Evolutionary conservation across 345 rosid species (phyloP).

Genomic region (Murraya koenigii): DNA sequence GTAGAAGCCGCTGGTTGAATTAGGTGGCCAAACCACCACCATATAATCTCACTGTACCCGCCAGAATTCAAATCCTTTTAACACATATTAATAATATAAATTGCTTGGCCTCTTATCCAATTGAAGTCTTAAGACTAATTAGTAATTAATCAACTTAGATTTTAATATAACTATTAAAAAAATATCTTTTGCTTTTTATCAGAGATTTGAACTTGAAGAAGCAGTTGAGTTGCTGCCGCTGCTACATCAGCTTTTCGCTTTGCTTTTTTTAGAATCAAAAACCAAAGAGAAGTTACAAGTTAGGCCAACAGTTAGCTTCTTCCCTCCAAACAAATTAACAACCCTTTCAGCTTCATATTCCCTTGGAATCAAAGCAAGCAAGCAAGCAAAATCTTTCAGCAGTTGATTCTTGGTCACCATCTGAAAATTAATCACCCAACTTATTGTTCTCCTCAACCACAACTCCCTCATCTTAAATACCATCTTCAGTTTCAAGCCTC

Average conservation of each 20-base stretch:
- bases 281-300: slow-evolving; percentile 61
- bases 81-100: neutral
- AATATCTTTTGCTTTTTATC: neutral
- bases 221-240: slow-evolving; percentile 32
- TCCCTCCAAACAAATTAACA: slow-evolving; percentile 22
- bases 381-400: slow-evolving; percentile 5
- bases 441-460: slow-evolving; percentile 40
- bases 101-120: slow-evolving; percentile 12
- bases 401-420: slow-evolving; percentile 90
- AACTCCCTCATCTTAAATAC: slow-evolving; percentile 23
- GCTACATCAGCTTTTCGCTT: slow-evolving; percentile 21
- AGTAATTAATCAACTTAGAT: neutral
- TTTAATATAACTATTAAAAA: neutral
- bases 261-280: slow-evolving; percentile 46
- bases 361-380: slow-evolving; percentile 62
- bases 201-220: slow-evolving; percentile 24
- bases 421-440: slow-evolving; percentile 68
- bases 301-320: slow-evolving; percentile 66
- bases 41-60: slow-evolving; percentile 29
- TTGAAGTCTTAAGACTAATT: neutral
- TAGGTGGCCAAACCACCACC: slow-evolving; percentile 38
- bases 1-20: slow-evolving; percentile 13
- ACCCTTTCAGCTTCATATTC: slow-evolving; percentile 25
- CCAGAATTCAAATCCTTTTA: slow-evolving; percentile 6
- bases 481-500: slow-evolving; percentile 16